A percentile compares a stretch with the other conserved stretches of the same genome.
These are phyloP conservation scores for Leccinum arenicola DNA, from an alignment of 768 basidiomycete genomes.

Conservation along the genomic window DNA sequence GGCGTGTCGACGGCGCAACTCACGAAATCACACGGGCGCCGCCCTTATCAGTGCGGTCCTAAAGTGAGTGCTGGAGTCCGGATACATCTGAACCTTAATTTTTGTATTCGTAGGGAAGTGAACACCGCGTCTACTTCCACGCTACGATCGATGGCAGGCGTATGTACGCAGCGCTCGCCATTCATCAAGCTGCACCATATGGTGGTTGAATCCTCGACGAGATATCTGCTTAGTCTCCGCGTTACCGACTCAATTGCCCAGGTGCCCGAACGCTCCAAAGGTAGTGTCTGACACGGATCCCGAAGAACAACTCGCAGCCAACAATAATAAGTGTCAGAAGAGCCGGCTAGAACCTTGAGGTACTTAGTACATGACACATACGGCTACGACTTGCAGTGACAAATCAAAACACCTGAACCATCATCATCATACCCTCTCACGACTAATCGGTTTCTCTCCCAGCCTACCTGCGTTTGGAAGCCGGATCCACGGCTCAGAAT, in stretches of 20 bases:
- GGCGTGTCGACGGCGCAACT: background rate
- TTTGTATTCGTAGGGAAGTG: background rate
- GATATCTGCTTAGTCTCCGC: background rate
- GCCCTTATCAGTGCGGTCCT: background rate
- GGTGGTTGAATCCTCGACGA: background rate
- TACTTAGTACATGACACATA: constrained; percentile 18
- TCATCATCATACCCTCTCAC: background rate
- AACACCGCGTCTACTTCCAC: background rate
- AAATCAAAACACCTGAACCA: background rate
- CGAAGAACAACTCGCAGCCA: background rate
- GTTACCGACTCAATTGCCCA: constrained; percentile 1
- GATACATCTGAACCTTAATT: background rate
- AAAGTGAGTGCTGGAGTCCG: constrained; percentile 6
- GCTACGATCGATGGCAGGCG: background rate
- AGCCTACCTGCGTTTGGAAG: background rate
- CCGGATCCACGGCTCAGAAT: background rate
- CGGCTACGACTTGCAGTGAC: background rate
- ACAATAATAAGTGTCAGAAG: constrained; percentile 2
- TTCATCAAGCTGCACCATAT: background rate
- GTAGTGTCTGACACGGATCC: background rate
- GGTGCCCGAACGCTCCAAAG: background rate
- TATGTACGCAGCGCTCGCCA: background rate
- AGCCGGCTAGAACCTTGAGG: background rate
- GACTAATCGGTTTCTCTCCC: background rate
- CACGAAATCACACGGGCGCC: background rate